Evolutionary conservation across 116 monocot species (phyloP).

Genomic region (Posidonia oceanica): DNA sequence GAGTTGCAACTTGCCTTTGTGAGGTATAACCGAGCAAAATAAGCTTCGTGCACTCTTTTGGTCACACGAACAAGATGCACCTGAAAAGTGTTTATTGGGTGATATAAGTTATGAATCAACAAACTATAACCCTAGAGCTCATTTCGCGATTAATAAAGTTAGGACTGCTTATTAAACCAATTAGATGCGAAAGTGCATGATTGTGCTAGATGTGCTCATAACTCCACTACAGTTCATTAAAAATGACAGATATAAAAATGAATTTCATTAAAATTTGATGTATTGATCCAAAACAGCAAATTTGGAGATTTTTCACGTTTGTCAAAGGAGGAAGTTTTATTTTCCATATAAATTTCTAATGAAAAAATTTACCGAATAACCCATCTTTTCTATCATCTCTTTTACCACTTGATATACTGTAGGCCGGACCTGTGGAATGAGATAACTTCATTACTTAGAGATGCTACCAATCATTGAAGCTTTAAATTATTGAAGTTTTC

Average conservation of each 20-base stretch:
- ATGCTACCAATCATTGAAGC: not conserved
- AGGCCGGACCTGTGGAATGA: slow-evolving; percentile 65
- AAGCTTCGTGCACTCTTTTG: slow-evolving; percentile 80
- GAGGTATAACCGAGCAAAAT: slow-evolving; percentile 87
- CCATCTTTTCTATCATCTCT: slow-evolving; percentile 97
- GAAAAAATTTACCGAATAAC: slow-evolving; percentile 53
- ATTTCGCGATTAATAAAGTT: no score
- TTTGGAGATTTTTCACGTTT: not conserved
- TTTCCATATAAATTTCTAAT: not conserved
- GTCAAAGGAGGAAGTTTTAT: not conserved
- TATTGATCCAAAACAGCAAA: not conserved
- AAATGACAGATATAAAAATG: no score
- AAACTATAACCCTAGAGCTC: no score
- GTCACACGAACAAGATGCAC: slow-evolving; percentile 77
- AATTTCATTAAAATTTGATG: no score
- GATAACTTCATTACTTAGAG: slow-evolving; percentile 1
- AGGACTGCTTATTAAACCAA: not conserved
- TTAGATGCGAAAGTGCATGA: no score
- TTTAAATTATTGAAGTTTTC: no score
- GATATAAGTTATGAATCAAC: no score
- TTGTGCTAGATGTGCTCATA: no score
- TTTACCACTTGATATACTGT: slow-evolving; percentile 83
- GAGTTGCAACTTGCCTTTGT: slow-evolving; percentile 34
- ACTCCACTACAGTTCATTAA: no score
- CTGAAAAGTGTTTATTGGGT: slow-evolving; percentile 15